Conservation (phyloP, 352 stramenopile species). For the Phytophthora aleatoria region DNA sequence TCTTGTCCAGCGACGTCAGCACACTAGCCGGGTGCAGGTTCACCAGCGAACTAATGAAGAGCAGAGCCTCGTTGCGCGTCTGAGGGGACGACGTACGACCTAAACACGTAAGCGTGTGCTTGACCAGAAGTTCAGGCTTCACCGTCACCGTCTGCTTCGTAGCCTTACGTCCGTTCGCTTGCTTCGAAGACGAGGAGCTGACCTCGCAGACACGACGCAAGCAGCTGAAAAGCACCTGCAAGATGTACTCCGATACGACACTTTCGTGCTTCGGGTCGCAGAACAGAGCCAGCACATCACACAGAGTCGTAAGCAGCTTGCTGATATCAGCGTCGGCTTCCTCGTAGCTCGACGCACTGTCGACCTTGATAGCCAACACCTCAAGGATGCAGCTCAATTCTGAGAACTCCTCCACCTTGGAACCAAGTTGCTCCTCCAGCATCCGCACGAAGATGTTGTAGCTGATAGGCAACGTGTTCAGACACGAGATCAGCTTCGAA, state of each 20-base stretch:
- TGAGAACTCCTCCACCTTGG: conserved; percentile 35
- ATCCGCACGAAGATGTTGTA: conserved; percentile 61
- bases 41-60: conserved; percentile 84
- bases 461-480: conserved; percentile 59
- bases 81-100: conserved; percentile 67
- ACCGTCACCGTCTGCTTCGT: conserved; percentile 19
- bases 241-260: conserved; percentile 78
- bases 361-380: conserved; percentile 75
- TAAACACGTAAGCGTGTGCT: conserved; percentile 77
- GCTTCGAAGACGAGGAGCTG: conserved; percentile 10
- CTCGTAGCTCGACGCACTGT: conserved; percentile 38
- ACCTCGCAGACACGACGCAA: conserved; percentile 73
- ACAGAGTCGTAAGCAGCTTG: conserved; percentile 62
- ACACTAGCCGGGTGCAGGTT: conserved; percentile 76
- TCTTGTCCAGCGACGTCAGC: conserved; percentile 76
- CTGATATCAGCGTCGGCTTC: conserved; percentile 27
- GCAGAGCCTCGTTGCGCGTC: conserved; percentile 80
- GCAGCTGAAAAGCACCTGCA: conserved; percentile 81
- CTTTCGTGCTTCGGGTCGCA: conserved; percentile 55
- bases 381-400: conserved; percentile 80
- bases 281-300: conserved; percentile 63
- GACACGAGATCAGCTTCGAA: conserved; percentile 54
- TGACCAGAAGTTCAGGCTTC: conserved; percentile 74
- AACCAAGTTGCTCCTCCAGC: conserved; percentile 48
- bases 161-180: conserved; percentile 30